Percentiles rank a stretch among this genome's conserved stretches.
phyloP scores from a whole-genome alignment of 2,329 filamentous ascomycete species.

The Pseudohalonectria lignicola region DNA sequence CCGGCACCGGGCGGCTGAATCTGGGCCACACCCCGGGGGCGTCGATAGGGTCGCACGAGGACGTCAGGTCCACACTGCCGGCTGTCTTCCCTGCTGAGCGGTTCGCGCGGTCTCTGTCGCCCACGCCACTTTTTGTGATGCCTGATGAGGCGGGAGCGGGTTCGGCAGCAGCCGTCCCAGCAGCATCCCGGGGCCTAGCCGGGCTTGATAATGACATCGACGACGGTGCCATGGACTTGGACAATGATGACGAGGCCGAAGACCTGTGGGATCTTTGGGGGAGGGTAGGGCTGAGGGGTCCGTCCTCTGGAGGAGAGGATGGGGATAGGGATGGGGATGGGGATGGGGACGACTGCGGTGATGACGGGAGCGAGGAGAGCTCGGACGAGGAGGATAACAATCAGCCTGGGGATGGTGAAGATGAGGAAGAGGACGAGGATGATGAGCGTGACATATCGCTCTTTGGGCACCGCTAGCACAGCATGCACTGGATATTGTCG shows the following conservation, averaged over 20 bases:
- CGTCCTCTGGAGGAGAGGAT: no score
- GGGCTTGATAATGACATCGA: no score
- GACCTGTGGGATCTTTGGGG: conserved; percentile 50
- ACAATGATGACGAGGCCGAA: conserved; percentile 8
- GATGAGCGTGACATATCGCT: conserved; percentile 38
- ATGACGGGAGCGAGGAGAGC: conserved; percentile 30
- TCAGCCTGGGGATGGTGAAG: conserved; percentile 32
- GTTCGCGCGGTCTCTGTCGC: conserved; percentile 33
- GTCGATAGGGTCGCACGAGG: conserved; percentile 16
- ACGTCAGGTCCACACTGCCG: conserved; percentile 16
- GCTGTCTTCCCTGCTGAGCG: conserved; percentile 25
- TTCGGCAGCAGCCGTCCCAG: no score
- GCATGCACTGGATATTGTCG: no score
- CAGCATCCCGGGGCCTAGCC: no score
- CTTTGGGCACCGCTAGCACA: conserved; percentile 33
- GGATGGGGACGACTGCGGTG: conserved; percentile 33
- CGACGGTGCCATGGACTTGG: conserved; percentile 3
- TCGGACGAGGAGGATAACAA: conserved; percentile 31
- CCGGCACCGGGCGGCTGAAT: no score
- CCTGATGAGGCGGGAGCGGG: neutral
- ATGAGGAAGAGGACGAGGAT: conserved; percentile 33
- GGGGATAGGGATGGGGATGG: no score
- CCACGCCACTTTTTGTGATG: conserved; percentile 12
- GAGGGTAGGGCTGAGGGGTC: conserved; percentile 27
- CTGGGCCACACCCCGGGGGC: conserved; percentile 1